Conservation (phyloP, 148 eudicot species). For the Nepenthes mirabilis region DNA sequence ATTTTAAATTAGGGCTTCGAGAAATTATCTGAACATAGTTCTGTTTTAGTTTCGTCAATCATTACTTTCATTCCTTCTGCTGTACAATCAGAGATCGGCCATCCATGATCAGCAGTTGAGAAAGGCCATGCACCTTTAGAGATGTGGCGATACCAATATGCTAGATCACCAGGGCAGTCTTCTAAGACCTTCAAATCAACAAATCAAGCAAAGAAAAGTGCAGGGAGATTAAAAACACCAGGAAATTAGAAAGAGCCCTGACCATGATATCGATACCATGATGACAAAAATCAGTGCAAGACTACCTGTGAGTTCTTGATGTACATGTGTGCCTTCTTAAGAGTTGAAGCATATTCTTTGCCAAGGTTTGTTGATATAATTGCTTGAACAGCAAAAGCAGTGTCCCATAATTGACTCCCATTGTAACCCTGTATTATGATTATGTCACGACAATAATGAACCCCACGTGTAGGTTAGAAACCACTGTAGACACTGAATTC, state of each 20-base stretch:
- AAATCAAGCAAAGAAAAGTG: constrained; percentile 8
- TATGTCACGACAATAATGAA: background rate
- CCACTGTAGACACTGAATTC: background rate
- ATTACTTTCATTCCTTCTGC: constrained; percentile 93
- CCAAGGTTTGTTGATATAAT: constrained; percentile 57
- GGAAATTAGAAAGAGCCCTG: background rate
- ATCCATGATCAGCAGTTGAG: constrained; percentile 94
- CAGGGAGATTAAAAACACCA: background rate
- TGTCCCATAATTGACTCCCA: constrained; percentile 96
- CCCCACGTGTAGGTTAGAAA: background rate
- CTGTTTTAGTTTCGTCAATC: background rate
- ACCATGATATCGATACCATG: background rate
- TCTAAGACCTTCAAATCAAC: constrained; percentile 49
- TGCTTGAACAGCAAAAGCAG: constrained; percentile 87
- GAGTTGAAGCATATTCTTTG: constrained; percentile 58
- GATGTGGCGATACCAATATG: constrained; percentile 84
- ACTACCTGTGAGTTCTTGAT: constrained; percentile 75
- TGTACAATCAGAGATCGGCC: constrained; percentile 98
- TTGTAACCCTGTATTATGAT: constrained; percentile 69
- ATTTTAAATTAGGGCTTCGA: constrained; percentile 12
- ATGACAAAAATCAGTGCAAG: constrained; percentile 1
- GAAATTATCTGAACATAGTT: background rate
- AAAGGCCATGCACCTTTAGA: constrained; percentile 99
- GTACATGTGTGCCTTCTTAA: constrained; percentile 61
- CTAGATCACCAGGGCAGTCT: constrained; percentile 78